Percentiles rank a stretch among this genome's conserved stretches.
These are phyloP conservation scores for Cochliopodium minus DNA, from an alignment of 208 protist genomes.

Conservation along the genomic window DNA sequence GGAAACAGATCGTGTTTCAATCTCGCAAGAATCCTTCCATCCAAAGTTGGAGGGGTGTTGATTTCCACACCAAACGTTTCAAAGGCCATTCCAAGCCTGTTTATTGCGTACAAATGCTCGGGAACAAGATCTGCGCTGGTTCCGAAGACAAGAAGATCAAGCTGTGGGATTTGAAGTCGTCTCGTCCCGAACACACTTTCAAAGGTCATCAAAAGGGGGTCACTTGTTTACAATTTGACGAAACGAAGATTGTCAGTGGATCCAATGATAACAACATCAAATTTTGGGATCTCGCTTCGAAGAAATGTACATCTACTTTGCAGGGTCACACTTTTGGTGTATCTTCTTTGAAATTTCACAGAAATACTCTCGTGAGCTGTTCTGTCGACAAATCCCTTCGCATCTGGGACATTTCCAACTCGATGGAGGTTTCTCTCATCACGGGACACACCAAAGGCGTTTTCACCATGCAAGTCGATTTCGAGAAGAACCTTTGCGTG, in stretches of 20 bases:
- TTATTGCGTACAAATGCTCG: conserved; percentile 8
- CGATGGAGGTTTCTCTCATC: no score
- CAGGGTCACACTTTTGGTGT: no score
- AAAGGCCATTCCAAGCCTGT: background rate
- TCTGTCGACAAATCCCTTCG: conserved; percentile 7
- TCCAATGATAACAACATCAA: conserved; percentile 12
- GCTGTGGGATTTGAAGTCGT: conserved; percentile 1
- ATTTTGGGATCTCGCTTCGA: conserved; percentile 8
- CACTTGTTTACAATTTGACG: conserved; percentile 10
- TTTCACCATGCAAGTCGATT: conserved; percentile 3
- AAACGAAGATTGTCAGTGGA: conserved; percentile 11
- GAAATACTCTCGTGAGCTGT: conserved; percentile 1
- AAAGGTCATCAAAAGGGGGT: conserved; percentile 12
- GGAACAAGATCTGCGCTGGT: background rate
- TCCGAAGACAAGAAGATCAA: conserved; percentile 7
- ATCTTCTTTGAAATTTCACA: background rate
- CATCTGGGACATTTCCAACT: no score
- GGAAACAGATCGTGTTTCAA: no score
- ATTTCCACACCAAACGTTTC: no score
- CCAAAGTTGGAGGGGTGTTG: no score
- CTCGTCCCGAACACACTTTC: background rate
- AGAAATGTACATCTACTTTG: no score
- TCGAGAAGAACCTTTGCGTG: conserved; percentile 7
- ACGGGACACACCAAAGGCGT: background rate
- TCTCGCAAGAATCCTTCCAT: no score